Base-by-base conservation (phyloP, 352 stramenopile genomes). In the Phytopythium helicoides region DNA sequence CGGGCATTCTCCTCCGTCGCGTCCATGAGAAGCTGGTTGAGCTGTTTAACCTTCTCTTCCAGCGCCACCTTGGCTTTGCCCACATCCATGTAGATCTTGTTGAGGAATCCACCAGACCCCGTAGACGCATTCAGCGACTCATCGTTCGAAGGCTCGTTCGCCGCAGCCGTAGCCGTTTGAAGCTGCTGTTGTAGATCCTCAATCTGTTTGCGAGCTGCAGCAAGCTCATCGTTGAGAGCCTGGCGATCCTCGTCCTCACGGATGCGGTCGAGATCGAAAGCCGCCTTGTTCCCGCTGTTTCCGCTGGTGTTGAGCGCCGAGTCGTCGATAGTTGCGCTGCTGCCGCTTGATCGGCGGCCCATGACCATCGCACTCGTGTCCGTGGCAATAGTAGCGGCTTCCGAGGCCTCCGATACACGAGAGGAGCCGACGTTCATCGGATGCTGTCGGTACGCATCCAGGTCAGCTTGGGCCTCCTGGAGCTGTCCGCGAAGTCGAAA, bases 81-180 rank as follows among this genome's bases (percentile, higher is more conserved):
- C 0, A 92, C 75, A 37, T 92, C 78, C 52, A 76, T 64, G 60
- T 89, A 92, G 41, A 89, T 92, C 64, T 88, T 86, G 58, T 89
- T 82, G 40, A 92, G 64, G 47, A 88, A 92, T 6, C 74, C 76
- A 33, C 54, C 66, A 28, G 35, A 60, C 37, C 21, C 58, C 42
- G 6, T 35, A 6, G 9, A 35, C 11, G 26, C 41, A n/a, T n/a
- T n/a, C n/a, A n/a, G n/a, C n/a, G n/a, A n/a, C 28, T 57, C 39
- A 16, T 7, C 34, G 33, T 37, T 55, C 5, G 57, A 28, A 9
- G 64, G 42, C 45, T 56, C 54, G 39, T 57, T 57, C 33, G 56
- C 54, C 8, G 42, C 25, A 9, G 37, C 15, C 3, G 39, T 49
- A 4, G 46, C 52, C 16, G 40, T 46, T 51, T 76, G 60, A 0